These are phyloP conservation scores for Erythrophleum fordii DNA, from an alignment of 306 rosid genomes.

Conservation along the genomic window DNA sequence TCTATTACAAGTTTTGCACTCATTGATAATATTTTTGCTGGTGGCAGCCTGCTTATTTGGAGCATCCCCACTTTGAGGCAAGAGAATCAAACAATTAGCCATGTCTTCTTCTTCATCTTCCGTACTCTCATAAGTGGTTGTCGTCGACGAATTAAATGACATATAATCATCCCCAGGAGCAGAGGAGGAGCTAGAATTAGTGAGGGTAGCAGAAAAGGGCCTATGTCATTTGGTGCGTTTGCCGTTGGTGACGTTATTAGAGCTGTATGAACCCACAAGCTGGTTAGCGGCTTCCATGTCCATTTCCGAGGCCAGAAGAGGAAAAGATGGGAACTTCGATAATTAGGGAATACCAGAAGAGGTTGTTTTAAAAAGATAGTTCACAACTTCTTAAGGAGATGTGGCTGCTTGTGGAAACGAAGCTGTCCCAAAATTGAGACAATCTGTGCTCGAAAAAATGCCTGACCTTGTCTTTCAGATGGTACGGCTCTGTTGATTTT, in stretches of 20 bases:
- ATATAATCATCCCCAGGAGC: slow-evolving; percentile 39
- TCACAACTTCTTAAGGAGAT: too few species aligned
- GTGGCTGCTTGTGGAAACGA: too few species aligned
- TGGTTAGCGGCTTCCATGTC: slow-evolving; percentile 55
- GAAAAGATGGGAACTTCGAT: neutral
- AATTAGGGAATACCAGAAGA: neutral
- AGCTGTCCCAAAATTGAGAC: too few species aligned
- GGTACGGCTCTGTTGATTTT: too few species aligned
- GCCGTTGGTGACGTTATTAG: slow-evolving; percentile 48
- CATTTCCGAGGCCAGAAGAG: neutral
- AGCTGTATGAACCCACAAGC: slow-evolving; percentile 35
- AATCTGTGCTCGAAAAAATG: too few species aligned
- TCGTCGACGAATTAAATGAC: slow-evolving; percentile 42
- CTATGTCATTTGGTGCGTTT: slow-evolving; percentile 77
- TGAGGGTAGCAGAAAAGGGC: neutral
- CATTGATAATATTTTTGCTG: slow-evolving; percentile 47
- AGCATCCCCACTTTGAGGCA: slow-evolving; percentile 67
- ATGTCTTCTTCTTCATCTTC: slow-evolving; percentile 73
- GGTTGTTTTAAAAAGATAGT: slow-evolving; percentile 25
- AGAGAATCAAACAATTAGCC: slow-evolving; percentile 91
- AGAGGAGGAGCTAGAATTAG: slow-evolving; percentile 56
- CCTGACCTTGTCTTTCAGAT: too few species aligned
- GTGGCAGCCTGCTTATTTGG: neutral
- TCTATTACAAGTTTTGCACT: slow-evolving; percentile 92
- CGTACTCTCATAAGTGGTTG: slow-evolving; percentile 49